Percentiles rank a stretch among this genome's conserved stretches.
These are phyloP conservation scores for Fomitopsis palustris DNA, from an alignment of 1,284 basidiomycete species.

Conservation along the genomic window DNA sequence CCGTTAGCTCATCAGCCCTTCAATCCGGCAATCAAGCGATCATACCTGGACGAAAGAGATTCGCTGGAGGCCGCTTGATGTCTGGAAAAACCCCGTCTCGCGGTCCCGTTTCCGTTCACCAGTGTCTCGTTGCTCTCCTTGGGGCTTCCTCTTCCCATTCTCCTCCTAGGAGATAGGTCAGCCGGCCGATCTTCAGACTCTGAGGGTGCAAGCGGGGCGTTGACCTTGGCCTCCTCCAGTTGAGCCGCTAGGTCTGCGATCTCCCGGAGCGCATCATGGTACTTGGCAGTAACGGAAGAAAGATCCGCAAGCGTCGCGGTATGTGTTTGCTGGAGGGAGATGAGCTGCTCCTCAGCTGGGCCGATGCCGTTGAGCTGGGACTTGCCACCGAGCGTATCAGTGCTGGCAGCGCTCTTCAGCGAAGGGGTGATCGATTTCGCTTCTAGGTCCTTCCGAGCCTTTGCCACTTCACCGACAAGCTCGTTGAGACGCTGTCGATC, in stretches of 20 bases:
- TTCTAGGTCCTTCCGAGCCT: constrained; percentile 64
- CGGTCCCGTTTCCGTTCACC: constrained; percentile 36
- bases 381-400: constrained; percentile 17
- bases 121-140: constrained; percentile 49
- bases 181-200: constrained; percentile 52
- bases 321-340: constrained; percentile 71
- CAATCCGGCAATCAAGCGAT: constrained; percentile 9
- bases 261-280: constrained; percentile 84
- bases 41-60: constrained; percentile 77
- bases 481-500: constrained; percentile 61
- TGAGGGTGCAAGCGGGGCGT: constrained; percentile 29
- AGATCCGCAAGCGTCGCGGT: constrained; percentile 78
- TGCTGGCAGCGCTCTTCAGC: constrained; percentile 20
- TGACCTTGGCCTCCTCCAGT: constrained; percentile 74
- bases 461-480: constrained; percentile 67
- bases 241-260: constrained; percentile 85
- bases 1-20: constrained; percentile 14
- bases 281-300: constrained; percentile 74
- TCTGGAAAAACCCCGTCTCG: constrained; percentile 44
- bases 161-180: constrained; percentile 47
- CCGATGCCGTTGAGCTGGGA: constrained; percentile 23
- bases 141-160: constrained; percentile 44
- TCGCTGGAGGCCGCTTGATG: constrained; percentile 75
- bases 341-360: constrained; percentile 52
- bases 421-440: constrained; percentile 24